Evolutionary conservation across 2,329 filamentous ascomycete genomes (phyloP).

Genomic region (Dryadomyces sulphureus): DNA sequence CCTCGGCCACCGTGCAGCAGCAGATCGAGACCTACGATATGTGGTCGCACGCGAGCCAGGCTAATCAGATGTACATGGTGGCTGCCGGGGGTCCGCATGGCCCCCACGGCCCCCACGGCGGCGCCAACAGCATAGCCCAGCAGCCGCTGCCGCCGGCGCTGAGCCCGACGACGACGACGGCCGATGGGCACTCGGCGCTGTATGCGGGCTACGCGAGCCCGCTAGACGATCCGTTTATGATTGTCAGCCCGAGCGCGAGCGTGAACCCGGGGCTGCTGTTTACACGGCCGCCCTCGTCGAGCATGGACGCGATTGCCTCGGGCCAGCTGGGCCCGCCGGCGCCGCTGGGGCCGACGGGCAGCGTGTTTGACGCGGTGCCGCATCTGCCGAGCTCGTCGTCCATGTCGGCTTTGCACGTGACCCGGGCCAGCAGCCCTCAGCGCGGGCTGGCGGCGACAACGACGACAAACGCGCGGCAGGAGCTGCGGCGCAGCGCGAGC

Average conservation of each 20-base stretch:
- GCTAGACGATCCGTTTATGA: slow-evolving; percentile 36
- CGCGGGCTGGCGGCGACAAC: slow-evolving; percentile 15
- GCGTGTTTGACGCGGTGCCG: slow-evolving; percentile 11
- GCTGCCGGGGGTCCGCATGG: slow-evolving; percentile 23
- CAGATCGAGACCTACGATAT: slow-evolving; percentile 37
- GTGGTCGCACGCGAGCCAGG: slow-evolving; percentile 40
- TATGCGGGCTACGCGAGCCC: slow-evolving; percentile 27
- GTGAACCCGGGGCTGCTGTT: slow-evolving; percentile 47
- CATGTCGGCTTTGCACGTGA: slow-evolving; percentile 9
- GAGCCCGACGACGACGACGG: slow-evolving; percentile 17
- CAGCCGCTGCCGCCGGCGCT: background rate
- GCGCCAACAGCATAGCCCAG: slow-evolving; percentile 11
- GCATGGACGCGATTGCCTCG: slow-evolving; percentile 22
- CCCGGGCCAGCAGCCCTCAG: slow-evolving; percentile 12
- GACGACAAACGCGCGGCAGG: slow-evolving; percentile 18
- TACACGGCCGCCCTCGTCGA: slow-evolving; percentile 33
- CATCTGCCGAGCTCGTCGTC: slow-evolving; percentile 14
- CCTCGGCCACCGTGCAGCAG: slow-evolving; percentile 27
- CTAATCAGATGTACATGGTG: slow-evolving; percentile 23
- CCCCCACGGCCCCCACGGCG: slow-evolving; percentile 15
- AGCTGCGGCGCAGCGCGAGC: slow-evolving; percentile 30
- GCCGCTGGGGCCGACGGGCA: slow-evolving; percentile 1
- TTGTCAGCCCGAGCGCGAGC: slow-evolving; percentile 28
- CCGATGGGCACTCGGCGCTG: slow-evolving; percentile 18
- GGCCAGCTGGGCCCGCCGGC: slow-evolving; percentile 4